Base-by-base conservation (phyloP, 352 stramenopile species). In the Pythium phragmiticola region DNA sequence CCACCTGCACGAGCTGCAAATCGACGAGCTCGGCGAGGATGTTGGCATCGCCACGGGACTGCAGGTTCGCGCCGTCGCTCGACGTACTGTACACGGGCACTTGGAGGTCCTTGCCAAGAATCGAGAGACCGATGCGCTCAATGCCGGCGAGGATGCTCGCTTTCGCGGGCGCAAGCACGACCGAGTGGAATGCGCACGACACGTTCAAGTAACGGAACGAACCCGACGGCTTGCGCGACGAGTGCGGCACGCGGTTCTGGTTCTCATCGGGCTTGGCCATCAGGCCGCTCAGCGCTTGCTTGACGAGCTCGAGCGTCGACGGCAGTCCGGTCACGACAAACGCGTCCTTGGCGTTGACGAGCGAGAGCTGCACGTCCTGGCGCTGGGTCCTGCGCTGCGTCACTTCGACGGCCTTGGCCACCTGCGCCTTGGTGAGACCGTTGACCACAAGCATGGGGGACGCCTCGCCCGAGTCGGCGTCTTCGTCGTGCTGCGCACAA, bases 101-200 rank as follows among this genome's bases (percentile, higher is more conserved):
- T 23, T 83, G 77, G 14, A 96, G 72, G 21, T 78, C 60, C n/a
- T 66, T 66, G 23, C 81, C 82, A 23, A 73, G 64, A 37, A 88
- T 58, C 30, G 53, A 58, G 14, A 81, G 66, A 19, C 73, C 72
- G 13, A 88, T 26, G 26, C 82, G 82, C 56, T 76, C 63, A 2
- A 87, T 48, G 52, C 93, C 83, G 13, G 60, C 42, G 9, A 88
- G 7, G 46, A 94, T 76, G 56, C 68, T 64, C 4, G 65, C 55
- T 41, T 79, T 78, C 7, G 82, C 83, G 1, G 69, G 51, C 42
- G 34, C 59, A 26, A 92, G 58, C 49, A 90, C 47, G 8, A 60
- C 57, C 58, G 80, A 91, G 66, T 96, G 88, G 76, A 96, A 96
- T 2, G 87, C 78, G 23, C 78, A 79, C 42, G 84, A 90, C 2